phyloP scores from a whole-genome alignment of 257 asterid species.

The Hygrophila difformis region DNA sequence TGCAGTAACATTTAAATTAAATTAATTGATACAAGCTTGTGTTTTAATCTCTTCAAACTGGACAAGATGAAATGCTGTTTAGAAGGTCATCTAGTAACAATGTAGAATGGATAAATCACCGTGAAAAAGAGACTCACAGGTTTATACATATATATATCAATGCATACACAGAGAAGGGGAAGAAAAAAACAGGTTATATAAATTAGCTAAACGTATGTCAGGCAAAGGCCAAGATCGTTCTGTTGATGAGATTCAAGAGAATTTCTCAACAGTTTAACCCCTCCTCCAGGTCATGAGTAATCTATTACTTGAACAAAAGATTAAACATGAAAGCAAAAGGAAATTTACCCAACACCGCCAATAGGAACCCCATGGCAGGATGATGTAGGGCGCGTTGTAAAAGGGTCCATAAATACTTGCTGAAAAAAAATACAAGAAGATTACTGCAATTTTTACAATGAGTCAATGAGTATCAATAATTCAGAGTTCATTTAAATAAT shows the following conservation, averaged over 20 bases:
- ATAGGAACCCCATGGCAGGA: conserved; percentile 94
- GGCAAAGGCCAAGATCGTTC: no score
- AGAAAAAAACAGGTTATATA: no score
- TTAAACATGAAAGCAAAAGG: conserved; percentile 2
- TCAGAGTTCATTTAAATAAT: conserved; percentile 18
- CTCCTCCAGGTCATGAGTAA: neutral
- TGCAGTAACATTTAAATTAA: neutral
- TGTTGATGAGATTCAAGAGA: no score
- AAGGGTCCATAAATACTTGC: conserved; percentile 75
- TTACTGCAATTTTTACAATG: conserved; percentile 8
- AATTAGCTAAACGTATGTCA: no score
- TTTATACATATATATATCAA: no score
- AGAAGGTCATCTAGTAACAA: conserved; percentile 4
- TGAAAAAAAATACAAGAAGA: conserved; percentile 29
- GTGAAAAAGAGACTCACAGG: no score
- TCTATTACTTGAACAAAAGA: neutral
- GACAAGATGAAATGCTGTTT: conserved; percentile 2
- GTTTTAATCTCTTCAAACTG: neutral
- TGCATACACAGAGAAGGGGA: no score
- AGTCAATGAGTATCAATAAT: no score
- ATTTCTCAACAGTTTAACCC: no score
- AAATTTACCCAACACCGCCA: conserved; percentile 89
- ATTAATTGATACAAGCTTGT: no score
- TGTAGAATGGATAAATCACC: no score
- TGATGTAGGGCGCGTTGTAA: conserved; percentile 54